phyloP scores from a whole-genome alignment of 179 eudicot genomes.

The Dionaea muscipula region DNA sequence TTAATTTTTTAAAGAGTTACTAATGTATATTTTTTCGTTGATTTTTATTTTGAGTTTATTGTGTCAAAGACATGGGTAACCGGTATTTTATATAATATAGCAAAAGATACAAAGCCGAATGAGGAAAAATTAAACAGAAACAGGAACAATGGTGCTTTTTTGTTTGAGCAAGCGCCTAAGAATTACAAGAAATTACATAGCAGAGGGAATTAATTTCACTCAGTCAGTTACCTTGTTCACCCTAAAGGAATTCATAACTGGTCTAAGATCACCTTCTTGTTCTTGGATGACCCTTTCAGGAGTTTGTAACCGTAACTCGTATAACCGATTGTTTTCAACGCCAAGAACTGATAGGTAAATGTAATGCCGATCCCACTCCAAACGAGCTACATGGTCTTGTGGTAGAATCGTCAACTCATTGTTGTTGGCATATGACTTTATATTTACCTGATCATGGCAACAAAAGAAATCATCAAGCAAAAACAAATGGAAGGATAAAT shows the following conservation, averaged over 20 bases:
- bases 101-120: too few species aligned
- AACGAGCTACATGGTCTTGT: constrained; percentile 55
- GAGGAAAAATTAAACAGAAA: too few species aligned
- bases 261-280: constrained; percentile 67
- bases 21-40: too few species aligned
- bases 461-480: constrained; percentile 1
- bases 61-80: too few species aligned
- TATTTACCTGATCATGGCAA: constrained; percentile 42
- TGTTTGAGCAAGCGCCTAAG: too few species aligned
- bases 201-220: too few species aligned
- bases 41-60: too few species aligned
- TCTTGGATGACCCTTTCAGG: constrained; percentile 72
- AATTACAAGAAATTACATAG: too few species aligned
- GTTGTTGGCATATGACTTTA: constrained; percentile 89
- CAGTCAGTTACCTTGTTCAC: constrained; percentile 47
- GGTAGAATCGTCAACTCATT: constrained; percentile 95
- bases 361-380: constrained; percentile 85
- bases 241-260: constrained; percentile 72
- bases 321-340: constrained; percentile 81
- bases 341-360: constrained; percentile 87
- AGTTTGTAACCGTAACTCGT: constrained; percentile 64
- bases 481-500: not conserved
- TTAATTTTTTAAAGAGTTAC: too few species aligned
- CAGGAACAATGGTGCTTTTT: too few species aligned
- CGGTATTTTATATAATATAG: too few species aligned